phyloP scores from a whole-genome alignment of 164 flowering plant species.

The Protea cynaroides region DNA sequence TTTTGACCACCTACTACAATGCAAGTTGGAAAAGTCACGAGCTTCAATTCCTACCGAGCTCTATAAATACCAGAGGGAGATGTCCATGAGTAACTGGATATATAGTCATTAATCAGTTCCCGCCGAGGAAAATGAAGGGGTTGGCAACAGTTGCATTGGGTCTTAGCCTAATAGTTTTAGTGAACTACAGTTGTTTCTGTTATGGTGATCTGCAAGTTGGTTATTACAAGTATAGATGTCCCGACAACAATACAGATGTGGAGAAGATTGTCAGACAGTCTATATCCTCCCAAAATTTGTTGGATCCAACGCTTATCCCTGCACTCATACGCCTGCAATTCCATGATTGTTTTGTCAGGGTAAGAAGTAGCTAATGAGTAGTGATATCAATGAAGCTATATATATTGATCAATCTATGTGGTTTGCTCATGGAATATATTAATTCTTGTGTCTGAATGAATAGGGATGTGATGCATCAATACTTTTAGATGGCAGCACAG shows the following conservation, averaged over 20 bases:
- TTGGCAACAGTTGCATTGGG: constrained; percentile 4
- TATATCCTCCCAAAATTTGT: constrained; percentile 6
- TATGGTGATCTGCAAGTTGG: constrained; percentile 21
- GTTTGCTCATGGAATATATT: too few relatives aligned
- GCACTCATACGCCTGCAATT: constrained; percentile 48
- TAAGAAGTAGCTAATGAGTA: too few relatives aligned
- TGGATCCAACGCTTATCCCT: constrained; percentile 27
- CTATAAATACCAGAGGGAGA: too few relatives aligned
- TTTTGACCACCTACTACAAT: too few relatives aligned
- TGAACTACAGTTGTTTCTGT: constrained; percentile 9
- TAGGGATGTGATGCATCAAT: constrained; percentile 49
- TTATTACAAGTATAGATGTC: constrained; percentile 32
- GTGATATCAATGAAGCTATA: too few relatives aligned
- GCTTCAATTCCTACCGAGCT: too few relatives aligned
- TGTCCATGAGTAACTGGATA: too few relatives aligned
- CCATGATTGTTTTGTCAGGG: constrained; percentile 47
- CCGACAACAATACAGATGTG: constrained; percentile 13
- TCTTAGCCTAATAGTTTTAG: constrained; percentile 12
- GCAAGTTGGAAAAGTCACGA: too few relatives aligned
- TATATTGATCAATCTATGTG: too few relatives aligned
- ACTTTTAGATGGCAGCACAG: constrained; percentile 21
- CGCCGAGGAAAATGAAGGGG: not conserved
- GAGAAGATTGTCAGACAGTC: constrained; percentile 25
- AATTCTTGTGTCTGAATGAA: too few relatives aligned
- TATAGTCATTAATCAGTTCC: too few relatives aligned